Evolutionary conservation across 1,284 basidiomycete genomes (phyloP).

Genomic region (Ustilago lituana): DNA sequence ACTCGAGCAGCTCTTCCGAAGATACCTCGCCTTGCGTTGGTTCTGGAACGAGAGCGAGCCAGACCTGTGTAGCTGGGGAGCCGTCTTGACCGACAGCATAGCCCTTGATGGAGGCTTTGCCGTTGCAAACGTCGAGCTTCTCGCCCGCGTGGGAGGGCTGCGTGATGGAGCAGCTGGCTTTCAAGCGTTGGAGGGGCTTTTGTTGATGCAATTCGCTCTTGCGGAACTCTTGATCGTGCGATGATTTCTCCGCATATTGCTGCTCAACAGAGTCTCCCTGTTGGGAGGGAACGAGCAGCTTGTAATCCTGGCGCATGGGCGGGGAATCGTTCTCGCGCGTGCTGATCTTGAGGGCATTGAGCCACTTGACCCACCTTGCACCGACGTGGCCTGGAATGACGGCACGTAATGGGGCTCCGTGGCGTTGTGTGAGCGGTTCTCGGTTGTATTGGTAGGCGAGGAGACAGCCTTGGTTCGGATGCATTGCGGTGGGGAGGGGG

Average conservation of each 20-base stretch:
- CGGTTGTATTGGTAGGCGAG: slow-evolving; percentile 61
- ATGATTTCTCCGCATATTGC: slow-evolving; percentile 17
- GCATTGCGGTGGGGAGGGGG: slow-evolving; percentile 46
- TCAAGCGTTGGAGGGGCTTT: slow-evolving; percentile 37
- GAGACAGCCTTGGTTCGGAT: slow-evolving; percentile 47
- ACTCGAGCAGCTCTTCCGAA: slow-evolving; percentile 17
- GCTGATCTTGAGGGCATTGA: slow-evolving; percentile 68
- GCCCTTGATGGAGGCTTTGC: slow-evolving; percentile 18
- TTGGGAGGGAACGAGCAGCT: slow-evolving; percentile 38
- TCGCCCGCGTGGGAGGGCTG: slow-evolving; percentile 16
- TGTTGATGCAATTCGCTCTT: slow-evolving; percentile 8
- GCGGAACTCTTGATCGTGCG: slow-evolving; percentile 15
- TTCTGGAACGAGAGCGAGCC: slow-evolving; percentile 18
- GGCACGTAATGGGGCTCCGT: slow-evolving; percentile 76
- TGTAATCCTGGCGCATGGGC: slow-evolving; percentile 37
- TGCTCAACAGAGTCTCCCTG: slow-evolving; percentile 81
- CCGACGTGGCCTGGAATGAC: slow-evolving; percentile 77
- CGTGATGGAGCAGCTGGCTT: slow-evolving; percentile 37
- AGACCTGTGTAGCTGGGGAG: slow-evolving; percentile 19
- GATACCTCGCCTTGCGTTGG: background rate
- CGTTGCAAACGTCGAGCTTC: background rate
- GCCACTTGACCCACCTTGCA: slow-evolving; percentile 82
- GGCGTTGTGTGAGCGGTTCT: slow-evolving; percentile 73
- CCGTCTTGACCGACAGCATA: slow-evolving; percentile 52
- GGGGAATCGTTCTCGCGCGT: slow-evolving; percentile 21